These are phyloP conservation scores for Uromyces viciae-fabae DNA, from an alignment of 1,284 basidiomycete species.

Conservation along the genomic window DNA sequence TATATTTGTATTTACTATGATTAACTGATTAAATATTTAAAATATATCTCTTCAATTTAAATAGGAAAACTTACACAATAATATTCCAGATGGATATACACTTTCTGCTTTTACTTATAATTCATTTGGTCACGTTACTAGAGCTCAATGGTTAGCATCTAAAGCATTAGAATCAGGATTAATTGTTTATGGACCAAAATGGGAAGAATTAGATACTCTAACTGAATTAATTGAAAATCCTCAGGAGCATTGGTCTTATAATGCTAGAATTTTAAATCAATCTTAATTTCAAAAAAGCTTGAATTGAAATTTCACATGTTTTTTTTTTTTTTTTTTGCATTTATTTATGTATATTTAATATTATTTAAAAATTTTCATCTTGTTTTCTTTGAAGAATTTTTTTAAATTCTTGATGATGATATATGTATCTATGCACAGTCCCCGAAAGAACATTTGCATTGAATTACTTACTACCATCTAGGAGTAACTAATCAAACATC, in stretches of 20 bases:
- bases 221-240: constrained; percentile 7
- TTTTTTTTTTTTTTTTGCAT: too few species aligned
- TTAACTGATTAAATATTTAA: not conserved
- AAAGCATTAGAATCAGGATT: constrained; percentile 10
- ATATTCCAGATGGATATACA: constrained; percentile 31
- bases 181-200: not conserved
- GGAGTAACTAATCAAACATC: too few species aligned
- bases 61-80: constrained; percentile 28
- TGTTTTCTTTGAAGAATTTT: too few species aligned
- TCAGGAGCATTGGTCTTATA: constrained; percentile 32
- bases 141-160: not conserved
- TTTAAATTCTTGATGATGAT: too few species aligned
- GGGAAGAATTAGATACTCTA: constrained; percentile 20
- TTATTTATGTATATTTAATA: too few species aligned
- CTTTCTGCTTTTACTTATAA: constrained; percentile 26
- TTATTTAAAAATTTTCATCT: too few species aligned
- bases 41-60: not conserved
- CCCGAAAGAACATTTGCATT: too few species aligned
- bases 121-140: constrained; percentile 6
- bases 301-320: too few species aligned
- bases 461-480: too few species aligned
- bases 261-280: too few species aligned
- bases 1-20: not conserved
- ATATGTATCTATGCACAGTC: too few species aligned
- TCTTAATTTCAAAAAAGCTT: too few species aligned